Conservation (phyloP, 768 basidiomycete genomes). For the Boletus vermiculosoides region DNA sequence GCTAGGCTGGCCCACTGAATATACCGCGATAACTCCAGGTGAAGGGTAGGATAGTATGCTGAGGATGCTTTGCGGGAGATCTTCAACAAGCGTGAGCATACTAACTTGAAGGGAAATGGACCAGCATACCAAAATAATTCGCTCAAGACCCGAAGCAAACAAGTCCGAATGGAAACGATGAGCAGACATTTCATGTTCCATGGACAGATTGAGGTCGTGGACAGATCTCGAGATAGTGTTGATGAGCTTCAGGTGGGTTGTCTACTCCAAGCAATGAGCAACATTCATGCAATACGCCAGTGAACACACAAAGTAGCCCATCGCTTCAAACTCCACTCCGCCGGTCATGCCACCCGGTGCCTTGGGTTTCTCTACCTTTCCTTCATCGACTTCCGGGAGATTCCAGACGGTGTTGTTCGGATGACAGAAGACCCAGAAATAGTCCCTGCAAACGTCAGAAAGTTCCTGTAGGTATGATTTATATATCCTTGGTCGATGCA, state of each 20-base stretch:
- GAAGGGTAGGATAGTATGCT: slow-evolving; percentile 90
- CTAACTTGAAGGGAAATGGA: neutral
- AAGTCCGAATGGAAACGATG: slow-evolving; percentile 82
- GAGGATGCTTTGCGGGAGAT: slow-evolving; percentile 94
- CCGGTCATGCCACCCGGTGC: slow-evolving; percentile 99
- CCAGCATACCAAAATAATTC: slow-evolving; percentile 74
- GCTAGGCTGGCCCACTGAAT: slow-evolving; percentile 62
- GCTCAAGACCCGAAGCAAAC: slow-evolving; percentile 88
- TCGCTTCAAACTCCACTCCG: slow-evolving; percentile 97
- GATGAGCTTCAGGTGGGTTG: slow-evolving; percentile 81
- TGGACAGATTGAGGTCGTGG: slow-evolving; percentile 62
- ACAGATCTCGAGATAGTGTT: slow-evolving; percentile 73
- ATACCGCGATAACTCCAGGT: slow-evolving; percentile 91
- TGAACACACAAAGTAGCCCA: slow-evolving; percentile 85
- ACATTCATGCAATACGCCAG: neutral
- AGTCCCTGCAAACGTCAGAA: slow-evolving; percentile 88
- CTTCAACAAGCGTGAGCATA: slow-evolving; percentile 39
- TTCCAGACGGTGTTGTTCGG: slow-evolving; percentile 91
- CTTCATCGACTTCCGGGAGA: slow-evolving; percentile 78
- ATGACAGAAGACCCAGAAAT: slow-evolving; percentile 98
- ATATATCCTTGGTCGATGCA: slow-evolving; percentile 71
- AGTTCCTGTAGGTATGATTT: slow-evolving; percentile 82
- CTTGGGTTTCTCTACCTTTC: slow-evolving; percentile 80
- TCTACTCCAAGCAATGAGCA: slow-evolving; percentile 46
- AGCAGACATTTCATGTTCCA: slow-evolving; percentile 73